These are phyloP conservation scores for Aureoboletus auriporus DNA, from an alignment of 768 basidiomycete genomes.

Conservation along the genomic window DNA sequence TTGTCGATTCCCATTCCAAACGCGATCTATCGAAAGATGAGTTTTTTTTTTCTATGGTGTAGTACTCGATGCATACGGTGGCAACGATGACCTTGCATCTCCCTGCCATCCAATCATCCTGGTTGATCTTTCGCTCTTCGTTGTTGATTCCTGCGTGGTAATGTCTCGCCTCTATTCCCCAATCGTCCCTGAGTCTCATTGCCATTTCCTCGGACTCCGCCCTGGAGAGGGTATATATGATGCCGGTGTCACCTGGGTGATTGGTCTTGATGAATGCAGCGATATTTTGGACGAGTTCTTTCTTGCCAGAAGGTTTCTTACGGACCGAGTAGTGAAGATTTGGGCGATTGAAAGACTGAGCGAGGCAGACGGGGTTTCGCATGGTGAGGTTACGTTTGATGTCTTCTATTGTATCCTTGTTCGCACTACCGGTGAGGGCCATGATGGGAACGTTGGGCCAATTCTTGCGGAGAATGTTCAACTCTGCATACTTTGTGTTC, in stretches of 20 bases:
- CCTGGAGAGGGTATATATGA: slow-evolving; percentile 79
- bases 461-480: slow-evolving; percentile 64
- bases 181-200: slow-evolving; percentile 51
- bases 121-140: slow-evolving; percentile 57
- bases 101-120: slow-evolving; percentile 72
- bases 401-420: slow-evolving; percentile 70
- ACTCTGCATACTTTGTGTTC: slow-evolving; percentile 54
- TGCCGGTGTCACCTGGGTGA: slow-evolving; percentile 62
- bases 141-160: slow-evolving; percentile 81
- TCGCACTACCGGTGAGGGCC: slow-evolving; percentile 95
- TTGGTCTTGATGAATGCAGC: slow-evolving; percentile 59
- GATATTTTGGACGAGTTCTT: slow-evolving; percentile 54
- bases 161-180: slow-evolving; percentile 62
- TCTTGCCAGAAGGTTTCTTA: slow-evolving; percentile 41
- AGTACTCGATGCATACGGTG: slow-evolving; percentile 52
- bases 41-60: background rate
- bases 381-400: slow-evolving; percentile 71
- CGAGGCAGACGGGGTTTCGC: slow-evolving; percentile 50
- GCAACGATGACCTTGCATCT: slow-evolving; percentile 83
- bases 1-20: slow-evolving; percentile 99
- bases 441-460: slow-evolving; percentile 87
- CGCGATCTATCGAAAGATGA: slow-evolving; percentile 56
- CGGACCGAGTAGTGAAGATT: slow-evolving; percentile 78
- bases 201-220: slow-evolving; percentile 81
- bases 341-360: slow-evolving; percentile 89